Evolutionary conservation across 257 asterid species (phyloP), one percentile per base, ranked within the genome.

Genomic region (Ilex aquifolium): DNA sequence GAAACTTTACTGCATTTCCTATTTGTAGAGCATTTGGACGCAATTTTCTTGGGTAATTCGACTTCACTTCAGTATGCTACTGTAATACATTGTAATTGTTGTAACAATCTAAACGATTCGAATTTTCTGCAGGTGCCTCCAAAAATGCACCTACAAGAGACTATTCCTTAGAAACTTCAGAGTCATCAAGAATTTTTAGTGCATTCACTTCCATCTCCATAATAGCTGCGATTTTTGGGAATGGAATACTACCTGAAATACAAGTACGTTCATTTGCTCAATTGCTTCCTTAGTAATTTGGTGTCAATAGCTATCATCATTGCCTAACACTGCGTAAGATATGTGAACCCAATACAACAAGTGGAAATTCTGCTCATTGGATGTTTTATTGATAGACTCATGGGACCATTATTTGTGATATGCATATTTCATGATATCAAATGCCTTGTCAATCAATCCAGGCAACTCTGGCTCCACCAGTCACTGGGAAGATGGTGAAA

Each of bases 391-490:
- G 12, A 6, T 42, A 11, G 7, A 42, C 7, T 42, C 7, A 6
- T 7, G 12, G 12, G 10, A 42, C 48, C 48, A 42, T 42, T 46
- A 46, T 2, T 10, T 46, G 6, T 46, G 13, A 6, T 10, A 46
- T 46, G 52, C 52, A 30, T 32, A 13, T 42, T 31, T 31, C 13
- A 13, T 32, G 3, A 50, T 30, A 62, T 16, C 44, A 61, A 49
- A 53, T 12, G 29, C 49, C 66, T 39, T 53, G 32, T 55, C 13
- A 40, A 64, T 11, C 52, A 57, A 31, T 50, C 39, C 86, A 93
- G 99, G 99, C 99, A 40, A 93, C 99, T 66, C 83, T 93, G 44
- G 96, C 99, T 64, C 92, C 99, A 51, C 99, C 99, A 3, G 95
- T 92, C 14, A 71, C 97, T 0, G 99, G 99, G 50, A 93, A 93